phyloP scores from a whole-genome alignment of 2,329 filamentous ascomycete species.

The Gnomoniopsis sp. region DNA sequence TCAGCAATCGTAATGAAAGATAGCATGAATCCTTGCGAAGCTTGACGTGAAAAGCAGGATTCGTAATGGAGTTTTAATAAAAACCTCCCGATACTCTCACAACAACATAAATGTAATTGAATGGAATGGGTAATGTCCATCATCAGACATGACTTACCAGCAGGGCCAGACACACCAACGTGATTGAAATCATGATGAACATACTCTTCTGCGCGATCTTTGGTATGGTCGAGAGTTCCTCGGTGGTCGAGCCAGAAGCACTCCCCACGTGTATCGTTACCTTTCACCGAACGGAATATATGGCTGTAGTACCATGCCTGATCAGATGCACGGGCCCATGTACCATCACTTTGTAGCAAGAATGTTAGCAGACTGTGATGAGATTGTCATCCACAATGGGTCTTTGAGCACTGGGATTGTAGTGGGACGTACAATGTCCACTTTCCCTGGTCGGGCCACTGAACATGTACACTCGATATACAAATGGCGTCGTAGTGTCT shows the following conservation, averaged over 20 bases:
- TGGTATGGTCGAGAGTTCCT: background rate
- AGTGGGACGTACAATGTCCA: background rate
- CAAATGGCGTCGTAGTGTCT: slow-evolving; percentile 2
- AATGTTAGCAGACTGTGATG: background rate
- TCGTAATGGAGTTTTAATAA: too few species aligned
- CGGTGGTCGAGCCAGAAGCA: slow-evolving; percentile 6
- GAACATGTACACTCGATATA: background rate
- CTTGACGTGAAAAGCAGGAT: too few species aligned
- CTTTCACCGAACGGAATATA: too few species aligned
- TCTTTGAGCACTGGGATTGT: too few species aligned
- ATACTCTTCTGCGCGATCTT: slow-evolving; percentile 1
- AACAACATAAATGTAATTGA: too few species aligned
- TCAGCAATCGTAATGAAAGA: too few species aligned
- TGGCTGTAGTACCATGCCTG: slow-evolving; percentile 3
- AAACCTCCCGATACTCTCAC: too few species aligned
- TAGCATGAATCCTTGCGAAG: too few species aligned
- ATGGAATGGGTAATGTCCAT: too few species aligned
- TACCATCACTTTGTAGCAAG: background rate
- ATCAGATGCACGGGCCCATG: slow-evolving; percentile 1
- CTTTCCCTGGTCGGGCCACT: background rate
- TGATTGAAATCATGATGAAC: background rate
- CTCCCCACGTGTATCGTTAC: too few species aligned
- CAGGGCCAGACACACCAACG: background rate
- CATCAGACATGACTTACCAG: background rate
- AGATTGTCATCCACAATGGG: too few species aligned